Conservation (phyloP, 305 asterid genomes). For the Fraxinus angustifolia region DNA sequence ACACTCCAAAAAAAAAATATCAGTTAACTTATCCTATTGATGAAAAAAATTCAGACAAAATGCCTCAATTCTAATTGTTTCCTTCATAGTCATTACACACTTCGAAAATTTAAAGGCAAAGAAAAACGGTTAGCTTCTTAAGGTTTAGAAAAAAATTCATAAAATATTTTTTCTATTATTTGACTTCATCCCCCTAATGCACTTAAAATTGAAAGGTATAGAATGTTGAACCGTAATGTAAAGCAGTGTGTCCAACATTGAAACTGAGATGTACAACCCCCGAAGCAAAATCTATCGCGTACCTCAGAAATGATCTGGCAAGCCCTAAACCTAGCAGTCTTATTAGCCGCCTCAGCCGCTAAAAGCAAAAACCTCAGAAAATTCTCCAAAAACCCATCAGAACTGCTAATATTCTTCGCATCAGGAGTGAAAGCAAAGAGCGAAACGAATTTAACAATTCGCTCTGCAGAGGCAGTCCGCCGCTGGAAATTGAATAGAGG, state of each 20-base stretch:
- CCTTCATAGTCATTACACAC: background rate
- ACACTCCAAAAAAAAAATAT: background rate
- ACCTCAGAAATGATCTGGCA: conserved; percentile 97
- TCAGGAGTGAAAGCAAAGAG: conserved; percentile 45
- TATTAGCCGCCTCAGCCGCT: conserved; percentile 63
- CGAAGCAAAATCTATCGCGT: background rate
- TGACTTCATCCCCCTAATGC: background rate
- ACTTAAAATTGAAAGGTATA: background rate
- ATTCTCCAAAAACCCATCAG: conserved; percentile 56
- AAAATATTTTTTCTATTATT: background rate
- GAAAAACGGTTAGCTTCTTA: background rate
- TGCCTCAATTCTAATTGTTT: background rate
- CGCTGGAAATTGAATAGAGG: conserved; percentile 69
- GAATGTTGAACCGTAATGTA: background rate
- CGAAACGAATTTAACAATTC: conserved; percentile 60
- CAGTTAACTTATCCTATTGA: background rate
- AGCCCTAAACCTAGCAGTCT: conserved; percentile 72
- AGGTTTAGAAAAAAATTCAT: background rate
- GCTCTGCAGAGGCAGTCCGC: conserved; percentile 57
- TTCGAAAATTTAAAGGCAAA: background rate
- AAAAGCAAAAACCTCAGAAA: conserved; percentile 59
- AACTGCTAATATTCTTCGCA: conserved; percentile 25
- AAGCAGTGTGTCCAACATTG: background rate
- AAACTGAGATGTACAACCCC: background rate
- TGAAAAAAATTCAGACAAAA: background rate